Evolutionary conservation across 1,139 yeast genomes (phyloP).

Genomic region (Dujonia santamariae): DNA sequence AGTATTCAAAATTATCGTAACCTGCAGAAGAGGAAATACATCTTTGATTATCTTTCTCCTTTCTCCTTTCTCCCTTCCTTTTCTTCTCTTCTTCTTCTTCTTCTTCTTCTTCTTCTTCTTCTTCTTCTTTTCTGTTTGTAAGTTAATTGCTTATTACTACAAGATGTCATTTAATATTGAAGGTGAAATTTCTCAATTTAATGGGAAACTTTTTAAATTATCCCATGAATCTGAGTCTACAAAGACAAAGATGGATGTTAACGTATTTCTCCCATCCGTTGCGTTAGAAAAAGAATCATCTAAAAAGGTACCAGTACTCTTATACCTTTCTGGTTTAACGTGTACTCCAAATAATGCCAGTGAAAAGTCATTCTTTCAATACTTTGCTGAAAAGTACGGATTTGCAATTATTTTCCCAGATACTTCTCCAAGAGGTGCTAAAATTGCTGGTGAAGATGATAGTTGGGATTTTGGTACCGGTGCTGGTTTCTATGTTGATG

Average conservation of each 20-base stretch:
- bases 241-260: conserved; percentile 76
- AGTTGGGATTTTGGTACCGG: conserved; percentile 90
- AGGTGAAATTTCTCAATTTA: conserved; percentile 63
- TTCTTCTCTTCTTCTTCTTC: too few relatives aligned
- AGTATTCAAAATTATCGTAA: too few relatives aligned
- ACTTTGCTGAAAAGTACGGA: conserved; percentile 76
- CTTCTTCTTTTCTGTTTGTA: too few relatives aligned
- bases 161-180: conserved; percentile 51
- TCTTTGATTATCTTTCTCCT: too few relatives aligned
- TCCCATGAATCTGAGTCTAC: conserved; percentile 68
- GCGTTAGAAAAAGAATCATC: conserved; percentile 25
- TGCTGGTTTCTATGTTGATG: conserved; percentile 92
- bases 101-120: too few relatives aligned
- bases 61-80: too few relatives aligned
- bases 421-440: conserved; percentile 96
- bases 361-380: conserved; percentile 90
- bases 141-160: too few relatives aligned
- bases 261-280: conserved; percentile 72
- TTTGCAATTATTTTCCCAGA: conserved; percentile 92
- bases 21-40: too few relatives aligned
- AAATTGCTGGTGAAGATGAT: conserved; percentile 76
- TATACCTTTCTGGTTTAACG: conserved; percentile 86
- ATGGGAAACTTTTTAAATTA: conserved; percentile 74
- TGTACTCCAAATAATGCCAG: conserved; percentile 92
- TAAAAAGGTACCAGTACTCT: conserved; percentile 60